phyloP scores from a whole-genome alignment of 176 grass and related monocot genomes.

The Saccharum spontaneum region DNA sequence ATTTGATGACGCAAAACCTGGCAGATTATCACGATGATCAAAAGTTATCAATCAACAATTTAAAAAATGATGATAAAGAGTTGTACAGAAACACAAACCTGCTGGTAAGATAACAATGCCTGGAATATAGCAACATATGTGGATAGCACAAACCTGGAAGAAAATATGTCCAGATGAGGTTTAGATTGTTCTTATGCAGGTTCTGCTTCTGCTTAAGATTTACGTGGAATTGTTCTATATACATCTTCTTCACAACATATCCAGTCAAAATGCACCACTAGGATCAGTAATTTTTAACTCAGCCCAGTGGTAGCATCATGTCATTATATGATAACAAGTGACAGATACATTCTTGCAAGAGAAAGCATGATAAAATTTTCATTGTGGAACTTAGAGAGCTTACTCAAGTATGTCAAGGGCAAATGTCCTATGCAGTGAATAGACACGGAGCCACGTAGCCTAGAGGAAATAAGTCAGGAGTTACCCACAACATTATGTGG shows the following conservation, averaged over 20 bases:
- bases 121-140: slow-evolving; percentile 86
- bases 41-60: slow-evolving; percentile 28
- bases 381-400: slow-evolving; percentile 34
- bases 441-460: slow-evolving; percentile 79
- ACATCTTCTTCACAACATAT: slow-evolving; percentile 1
- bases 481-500: slow-evolving; percentile 11
- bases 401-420: slow-evolving; percentile 98
- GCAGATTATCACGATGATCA: slow-evolving; percentile 36
- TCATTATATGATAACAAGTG: neutral
- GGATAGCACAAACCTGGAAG: slow-evolving; percentile 84
- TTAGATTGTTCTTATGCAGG: slow-evolving; percentile 1
- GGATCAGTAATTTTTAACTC: slow-evolving; percentile 12
- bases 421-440: slow-evolving; percentile 87
- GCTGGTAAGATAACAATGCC: slow-evolving; percentile 76
- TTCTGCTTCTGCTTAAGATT: slow-evolving; percentile 12
- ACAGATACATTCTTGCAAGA: neutral
- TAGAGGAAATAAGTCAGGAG: slow-evolving; percentile 39
- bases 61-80: slow-evolving; percentile 25
- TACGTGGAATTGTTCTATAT: neutral
- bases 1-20: slow-evolving; percentile 94
- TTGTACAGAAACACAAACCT: slow-evolving; percentile 55
- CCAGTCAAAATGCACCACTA: neutral
- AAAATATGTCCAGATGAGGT: slow-evolving; percentile 35
- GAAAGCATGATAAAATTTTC: neutral
- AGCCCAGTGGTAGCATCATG: slow-evolving; percentile 1